Evolutionary conservation across 768 basidiomycete species (phyloP).

Genomic region (Suillus subluteus): DNA sequence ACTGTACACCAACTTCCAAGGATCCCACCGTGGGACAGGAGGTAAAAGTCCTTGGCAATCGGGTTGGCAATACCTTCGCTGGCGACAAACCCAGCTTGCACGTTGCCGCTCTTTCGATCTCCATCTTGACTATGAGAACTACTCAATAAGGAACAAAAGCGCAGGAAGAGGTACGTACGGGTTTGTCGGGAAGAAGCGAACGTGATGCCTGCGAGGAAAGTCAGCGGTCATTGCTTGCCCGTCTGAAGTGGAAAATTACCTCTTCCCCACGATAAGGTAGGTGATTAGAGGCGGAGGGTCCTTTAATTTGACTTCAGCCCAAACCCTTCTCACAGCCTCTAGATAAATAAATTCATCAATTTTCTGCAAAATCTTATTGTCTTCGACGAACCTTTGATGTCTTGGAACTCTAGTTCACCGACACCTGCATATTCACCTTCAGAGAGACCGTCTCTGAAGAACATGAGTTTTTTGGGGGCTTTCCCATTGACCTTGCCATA

Average conservation of each 20-base stretch:
- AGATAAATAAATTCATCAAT: background rate
- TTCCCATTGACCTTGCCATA: conserved; percentile 14
- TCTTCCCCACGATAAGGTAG: conserved; percentile 67
- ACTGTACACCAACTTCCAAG: conserved; percentile 46
- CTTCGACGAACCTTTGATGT: conserved; percentile 43
- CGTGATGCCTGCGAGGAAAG: conserved; percentile 47
- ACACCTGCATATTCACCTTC: conserved; percentile 54
- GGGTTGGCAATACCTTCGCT: conserved; percentile 52
- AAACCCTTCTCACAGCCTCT: conserved; percentile 36
- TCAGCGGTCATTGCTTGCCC: background rate
- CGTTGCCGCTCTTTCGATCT: conserved; percentile 51
- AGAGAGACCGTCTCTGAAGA: conserved; percentile 57
- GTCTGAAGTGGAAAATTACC: conserved; percentile 28
- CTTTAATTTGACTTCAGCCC: conserved; percentile 16
- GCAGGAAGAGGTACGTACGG: conserved; percentile 13
- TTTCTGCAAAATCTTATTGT: background rate
- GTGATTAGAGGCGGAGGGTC: conserved; percentile 44
- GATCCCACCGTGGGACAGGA: conserved; percentile 59
- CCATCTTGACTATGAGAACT: conserved; percentile 22
- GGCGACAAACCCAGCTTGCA: conserved; percentile 54
- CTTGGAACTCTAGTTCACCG: conserved; percentile 45
- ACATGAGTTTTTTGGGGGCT: conserved; percentile 39
- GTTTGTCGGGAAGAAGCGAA: conserved; percentile 49
- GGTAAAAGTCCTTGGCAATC: conserved; percentile 51
- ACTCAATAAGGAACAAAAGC: background rate